Percentiles rank a stretch among this genome's conserved stretches.
phyloP scores from a whole-genome alignment of 2,329 filamentous ascomycete species.

The Geosmithia putterillii region DNA sequence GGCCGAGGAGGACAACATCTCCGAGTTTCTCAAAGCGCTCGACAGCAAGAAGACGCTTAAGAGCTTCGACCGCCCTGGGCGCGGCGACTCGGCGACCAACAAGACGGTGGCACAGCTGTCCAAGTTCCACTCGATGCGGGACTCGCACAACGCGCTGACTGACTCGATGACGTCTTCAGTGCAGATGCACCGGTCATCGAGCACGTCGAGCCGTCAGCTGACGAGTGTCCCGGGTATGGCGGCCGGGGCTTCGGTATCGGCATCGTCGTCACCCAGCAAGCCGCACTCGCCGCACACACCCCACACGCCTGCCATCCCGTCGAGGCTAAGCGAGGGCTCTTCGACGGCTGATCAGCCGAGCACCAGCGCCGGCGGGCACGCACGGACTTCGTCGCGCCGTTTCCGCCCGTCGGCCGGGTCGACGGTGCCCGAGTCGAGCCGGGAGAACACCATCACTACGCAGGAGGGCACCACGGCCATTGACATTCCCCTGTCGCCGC shows the following conservation, averaged over 20 bases:
- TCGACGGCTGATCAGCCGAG: constrained; percentile 41
- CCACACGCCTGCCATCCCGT: constrained; percentile 87
- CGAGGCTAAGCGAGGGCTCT: constrained; percentile 82
- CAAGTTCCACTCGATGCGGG: constrained; percentile 79
- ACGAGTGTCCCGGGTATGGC: constrained; percentile 51
- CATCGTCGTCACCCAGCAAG: constrained; percentile 81
- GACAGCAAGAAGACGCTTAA: constrained; percentile 80
- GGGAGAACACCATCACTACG: constrained; percentile 26
- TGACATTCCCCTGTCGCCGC: constrained; percentile 61
- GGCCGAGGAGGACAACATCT: constrained; percentile 83
- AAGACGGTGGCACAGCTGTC: constrained; percentile 68
- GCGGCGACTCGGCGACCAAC: constrained; percentile 58
- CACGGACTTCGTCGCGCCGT: constrained; percentile 15
- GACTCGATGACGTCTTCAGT: constrained; percentile 90
- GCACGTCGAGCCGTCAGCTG: constrained; percentile 52
- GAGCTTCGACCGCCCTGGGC: constrained; percentile 59
- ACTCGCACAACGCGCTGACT: constrained; percentile 77
- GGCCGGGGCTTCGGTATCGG: constrained; percentile 66
- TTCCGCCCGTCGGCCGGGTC: constrained; percentile 11
- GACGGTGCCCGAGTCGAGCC: constrained; percentile 16
- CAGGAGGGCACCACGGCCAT: constrained; percentile 52
- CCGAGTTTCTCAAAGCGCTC: constrained; percentile 80
- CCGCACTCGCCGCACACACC: constrained; percentile 82
- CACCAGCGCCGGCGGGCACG: constrained; percentile 14
- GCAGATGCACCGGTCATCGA: constrained; percentile 71